Evolutionary conservation across 140 eudicot genomes (phyloP).

Genomic region (Bidens hawaiensis): DNA sequence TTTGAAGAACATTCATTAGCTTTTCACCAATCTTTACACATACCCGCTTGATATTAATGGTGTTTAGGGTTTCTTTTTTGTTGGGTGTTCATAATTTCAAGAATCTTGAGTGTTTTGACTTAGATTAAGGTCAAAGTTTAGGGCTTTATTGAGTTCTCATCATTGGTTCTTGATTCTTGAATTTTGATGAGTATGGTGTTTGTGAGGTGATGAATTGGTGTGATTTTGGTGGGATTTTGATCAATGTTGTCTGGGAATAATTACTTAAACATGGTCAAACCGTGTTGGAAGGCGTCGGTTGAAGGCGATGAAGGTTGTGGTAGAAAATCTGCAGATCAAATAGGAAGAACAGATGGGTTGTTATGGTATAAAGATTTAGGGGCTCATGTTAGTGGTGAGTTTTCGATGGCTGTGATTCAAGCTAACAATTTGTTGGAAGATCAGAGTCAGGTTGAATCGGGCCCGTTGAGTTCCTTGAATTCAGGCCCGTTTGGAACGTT

Average conservation of each 20-base stretch:
- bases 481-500: slow-evolving; percentile 77
- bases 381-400: slow-evolving; percentile 56
- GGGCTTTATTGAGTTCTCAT: slow-evolving; percentile 28
- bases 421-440: slow-evolving; percentile 80
- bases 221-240: slow-evolving; percentile 23
- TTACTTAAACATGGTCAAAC: slow-evolving; percentile 56
- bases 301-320: slow-evolving; percentile 48
- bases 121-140: slow-evolving; percentile 30
- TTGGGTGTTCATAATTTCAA: slow-evolving; percentile 40
- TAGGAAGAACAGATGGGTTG: slow-evolving; percentile 64
- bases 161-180: slow-evolving; percentile 7
- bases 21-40: slow-evolving; percentile 41
- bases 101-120: slow-evolving; percentile 28
- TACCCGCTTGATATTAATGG: slow-evolving; percentile 75
- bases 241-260: slow-evolving; percentile 31
- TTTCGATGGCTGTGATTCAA: slow-evolving; percentile 83
- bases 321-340: slow-evolving; percentile 41
- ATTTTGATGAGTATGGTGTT: background rate
- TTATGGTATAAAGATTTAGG: slow-evolving; percentile 75
- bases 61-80: slow-evolving; percentile 38
- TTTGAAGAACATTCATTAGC: slow-evolving; percentile 15
- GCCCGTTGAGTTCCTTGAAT: slow-evolving; percentile 52
- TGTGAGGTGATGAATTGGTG: too few relatives aligned
- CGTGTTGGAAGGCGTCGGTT: slow-evolving; percentile 67
- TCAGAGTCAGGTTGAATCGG: slow-evolving; percentile 83